Evolutionary conservation across 306 rosid species (phyloP).

Genomic region (Amphicarpaea edgeworthii): DNA sequence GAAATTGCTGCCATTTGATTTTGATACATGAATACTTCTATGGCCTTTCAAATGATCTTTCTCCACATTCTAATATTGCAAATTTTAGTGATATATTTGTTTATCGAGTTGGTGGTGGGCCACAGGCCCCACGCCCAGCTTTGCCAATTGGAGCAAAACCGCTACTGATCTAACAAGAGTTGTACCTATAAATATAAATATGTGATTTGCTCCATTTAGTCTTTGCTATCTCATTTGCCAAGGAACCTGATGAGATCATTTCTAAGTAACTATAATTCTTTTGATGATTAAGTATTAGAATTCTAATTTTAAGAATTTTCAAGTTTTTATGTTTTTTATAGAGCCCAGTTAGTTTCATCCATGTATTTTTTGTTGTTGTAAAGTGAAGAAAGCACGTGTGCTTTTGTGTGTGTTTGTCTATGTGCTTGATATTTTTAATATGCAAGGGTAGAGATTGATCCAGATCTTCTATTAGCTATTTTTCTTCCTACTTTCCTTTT

Average conservation of each 20-base stretch:
- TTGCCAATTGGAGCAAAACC: constrained; percentile 99
- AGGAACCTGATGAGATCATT: too few species aligned
- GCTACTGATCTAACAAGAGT: constrained; percentile 90
- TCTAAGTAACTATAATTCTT: constrained; percentile 66
- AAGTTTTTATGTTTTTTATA: neutral
- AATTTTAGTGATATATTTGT: constrained; percentile 78
- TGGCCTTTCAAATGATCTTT: constrained; percentile 89
- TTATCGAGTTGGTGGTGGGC: constrained; percentile 94
- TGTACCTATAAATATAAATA: constrained; percentile 76
- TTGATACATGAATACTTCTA: constrained; percentile 87
- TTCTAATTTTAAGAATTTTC: neutral
- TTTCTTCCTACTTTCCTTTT: too few species aligned
- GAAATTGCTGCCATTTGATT: constrained; percentile 32
- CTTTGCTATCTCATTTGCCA: constrained; percentile 90
- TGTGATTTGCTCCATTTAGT: constrained; percentile 82
- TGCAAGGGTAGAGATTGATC: too few species aligned
- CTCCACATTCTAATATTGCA: constrained; percentile 89
- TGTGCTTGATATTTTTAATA: too few species aligned
- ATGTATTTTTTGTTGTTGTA: neutral
- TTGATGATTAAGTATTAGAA: constrained; percentile 16
- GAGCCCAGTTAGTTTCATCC: constrained; percentile 8
- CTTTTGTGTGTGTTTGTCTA: too few species aligned
- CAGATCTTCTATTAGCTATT: too few species aligned
- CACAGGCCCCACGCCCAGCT: constrained; percentile 97
- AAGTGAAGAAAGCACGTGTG: too few species aligned